A percentile compares a stretch with the other conserved stretches of the same genome.
These are phyloP conservation scores for Termitomyces sp. DNA, from an alignment of 768 basidiomycete species.

Conservation along the genomic window DNA sequence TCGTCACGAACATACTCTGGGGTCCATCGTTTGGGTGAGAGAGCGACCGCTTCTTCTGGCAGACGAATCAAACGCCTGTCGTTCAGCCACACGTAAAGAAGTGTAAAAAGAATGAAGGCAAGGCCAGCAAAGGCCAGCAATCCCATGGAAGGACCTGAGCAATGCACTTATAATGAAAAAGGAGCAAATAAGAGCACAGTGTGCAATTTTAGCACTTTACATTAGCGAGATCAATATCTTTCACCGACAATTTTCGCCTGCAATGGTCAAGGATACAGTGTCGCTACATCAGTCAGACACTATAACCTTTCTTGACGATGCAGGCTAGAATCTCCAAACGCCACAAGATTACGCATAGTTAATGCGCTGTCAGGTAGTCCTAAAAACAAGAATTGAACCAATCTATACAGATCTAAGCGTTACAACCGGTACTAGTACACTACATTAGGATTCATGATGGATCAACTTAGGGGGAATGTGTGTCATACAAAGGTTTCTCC, in stretches of 20 bases:
- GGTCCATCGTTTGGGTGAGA: conserved; percentile 50
- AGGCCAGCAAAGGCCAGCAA: neutral
- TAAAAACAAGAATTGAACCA: no score
- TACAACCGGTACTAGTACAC: no score
- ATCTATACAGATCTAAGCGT: no score
- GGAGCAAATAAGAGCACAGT: neutral
- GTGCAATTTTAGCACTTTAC: neutral
- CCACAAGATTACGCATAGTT: no score
- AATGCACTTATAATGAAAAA: neutral
- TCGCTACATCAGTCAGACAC: no score
- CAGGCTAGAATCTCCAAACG: no score
- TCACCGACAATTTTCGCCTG: neutral
- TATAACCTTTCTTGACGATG: no score
- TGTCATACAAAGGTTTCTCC: neutral
- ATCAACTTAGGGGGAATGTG: no score
- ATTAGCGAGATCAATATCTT: neutral
- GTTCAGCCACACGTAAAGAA: conserved; percentile 36
- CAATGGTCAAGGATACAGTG: no score
- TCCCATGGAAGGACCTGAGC: conserved; percentile 1
- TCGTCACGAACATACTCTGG: conserved; percentile 32
- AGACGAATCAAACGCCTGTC: conserved; percentile 46
- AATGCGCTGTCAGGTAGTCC: no score
- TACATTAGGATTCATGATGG: no score
- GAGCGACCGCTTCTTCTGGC: conserved; percentile 38
- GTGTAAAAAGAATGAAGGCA: conserved; percentile 2